Base-by-base conservation (phyloP, 164 flowering plant species). In the Kingdonia uniflora region DNA sequence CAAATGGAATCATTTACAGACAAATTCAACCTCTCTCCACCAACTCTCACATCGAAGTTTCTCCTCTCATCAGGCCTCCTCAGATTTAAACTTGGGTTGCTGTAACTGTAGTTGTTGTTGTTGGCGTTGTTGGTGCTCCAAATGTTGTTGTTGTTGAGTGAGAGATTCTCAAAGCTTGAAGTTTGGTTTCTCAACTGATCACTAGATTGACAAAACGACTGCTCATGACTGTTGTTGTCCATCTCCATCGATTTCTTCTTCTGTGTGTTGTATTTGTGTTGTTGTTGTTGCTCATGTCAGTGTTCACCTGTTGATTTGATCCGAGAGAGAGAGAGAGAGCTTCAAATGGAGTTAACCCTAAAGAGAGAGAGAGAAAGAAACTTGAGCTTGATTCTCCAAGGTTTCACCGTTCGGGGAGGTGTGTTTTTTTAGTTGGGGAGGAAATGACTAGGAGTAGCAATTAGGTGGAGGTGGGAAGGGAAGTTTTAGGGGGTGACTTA, bases 201-300 rank as follows among this genome's bases (percentile, higher is more conserved):
- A 47, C 96, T 84, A 81, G 88, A 92, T 41, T 84, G 92, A 74
- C 75, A 82, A 52, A 92, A 92, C 5, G 84, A 75, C 15, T 85
- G 78, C 58, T 80, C 76, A n/a, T n/a, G n/a, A n/a, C n/a, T n/a
- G 45, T 76, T 72, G 60, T 61, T 79, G 64, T 87, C 91, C 95
- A 84, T 79, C 11, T 77, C 14, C 5, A 2, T 14, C n/a, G n/a
- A 41, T 13, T 5, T 0, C 15, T 55, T 29, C 33, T 52, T 5
- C 37, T 29, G 13, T 35, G 19, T 22, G 20, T 25, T 20, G 42
- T 4, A 15, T 14, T 13, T 25, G 4, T 33, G 17, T 29, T 29
- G 12, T n/a, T n/a, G n/a, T n/a, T n/a, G n/a, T n/a, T n/a, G n/a
- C n/a, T n/a, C n/a, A n/a, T n/a, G n/a, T n/a, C n/a, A n/a, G n/a